Evolutionary conservation across 768 basidiomycete species (phyloP).

Genomic region (Leccinellum albellum): DNA sequence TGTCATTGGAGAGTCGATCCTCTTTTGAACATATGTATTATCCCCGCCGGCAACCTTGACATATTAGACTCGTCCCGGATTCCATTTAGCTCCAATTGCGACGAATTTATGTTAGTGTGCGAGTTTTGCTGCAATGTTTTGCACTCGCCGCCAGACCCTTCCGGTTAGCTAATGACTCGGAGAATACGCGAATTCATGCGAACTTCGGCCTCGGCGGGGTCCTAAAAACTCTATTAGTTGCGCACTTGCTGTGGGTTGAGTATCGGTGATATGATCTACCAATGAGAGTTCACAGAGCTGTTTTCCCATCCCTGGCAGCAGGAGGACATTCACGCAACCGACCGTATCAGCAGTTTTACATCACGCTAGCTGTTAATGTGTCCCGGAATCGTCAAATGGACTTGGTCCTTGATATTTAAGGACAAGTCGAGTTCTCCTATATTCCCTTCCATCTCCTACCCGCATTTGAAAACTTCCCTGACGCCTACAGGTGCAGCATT

Average conservation of each 20-base stretch:
- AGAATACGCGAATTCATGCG: constrained; percentile 1
- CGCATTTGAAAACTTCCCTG: constrained; percentile 4
- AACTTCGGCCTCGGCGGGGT: constrained; percentile 12
- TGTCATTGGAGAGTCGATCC: not conserved
- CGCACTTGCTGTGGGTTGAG: constrained; percentile 15
- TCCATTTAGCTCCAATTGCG: constrained; percentile 4
- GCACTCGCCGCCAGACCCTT: not conserved
- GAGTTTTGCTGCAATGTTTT: not conserved
- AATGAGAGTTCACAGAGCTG: constrained; percentile 12
- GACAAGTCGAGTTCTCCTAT: constrained; percentile 13
- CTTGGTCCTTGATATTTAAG: constrained; percentile 29
- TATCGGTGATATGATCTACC: constrained; percentile 17
- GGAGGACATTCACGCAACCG: constrained; percentile 23
- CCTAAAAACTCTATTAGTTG: constrained; percentile 32
- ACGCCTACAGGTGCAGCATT: constrained; percentile 17
- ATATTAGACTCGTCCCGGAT: not conserved
- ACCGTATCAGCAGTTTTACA: constrained; percentile 31
- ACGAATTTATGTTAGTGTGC: constrained; percentile 1
- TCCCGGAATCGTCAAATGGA: constrained; percentile 16
- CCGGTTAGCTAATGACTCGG: not conserved
- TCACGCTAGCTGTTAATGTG: constrained; percentile 30
- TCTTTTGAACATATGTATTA: constrained; percentile 2
- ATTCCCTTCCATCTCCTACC: not conserved
- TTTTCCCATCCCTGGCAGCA: constrained; percentile 24
- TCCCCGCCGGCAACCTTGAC: not conserved